Evolutionary conservation across 2,329 filamentous ascomycete species (phyloP).

Genomic region (Fusarium globosum): DNA sequence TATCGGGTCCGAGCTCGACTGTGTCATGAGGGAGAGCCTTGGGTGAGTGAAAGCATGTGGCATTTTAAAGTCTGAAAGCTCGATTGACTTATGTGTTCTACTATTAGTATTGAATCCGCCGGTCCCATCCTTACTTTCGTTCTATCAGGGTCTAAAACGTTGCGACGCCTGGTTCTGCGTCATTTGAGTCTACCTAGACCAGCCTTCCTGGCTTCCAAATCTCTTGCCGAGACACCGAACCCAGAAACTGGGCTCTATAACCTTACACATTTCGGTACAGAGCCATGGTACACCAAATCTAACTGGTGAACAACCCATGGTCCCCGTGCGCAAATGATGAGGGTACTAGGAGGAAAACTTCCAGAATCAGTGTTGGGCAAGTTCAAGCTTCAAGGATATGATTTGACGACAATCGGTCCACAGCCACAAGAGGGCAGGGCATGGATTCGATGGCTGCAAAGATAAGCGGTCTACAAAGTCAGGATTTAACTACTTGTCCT

Average conservation of each 20-base stretch:
- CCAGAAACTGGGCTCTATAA: not conserved
- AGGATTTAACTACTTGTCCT: not conserved
- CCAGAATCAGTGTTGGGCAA: not conserved
- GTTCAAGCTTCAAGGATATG: not conserved
- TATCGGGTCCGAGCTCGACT: not conserved
- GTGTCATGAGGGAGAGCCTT: not conserved
- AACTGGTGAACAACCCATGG: not conserved
- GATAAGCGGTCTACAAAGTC: not conserved
- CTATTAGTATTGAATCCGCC: not conserved
- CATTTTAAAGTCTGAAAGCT: not conserved
- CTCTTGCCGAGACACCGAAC: not conserved
- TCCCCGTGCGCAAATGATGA: not conserved
- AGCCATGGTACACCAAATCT: not conserved
- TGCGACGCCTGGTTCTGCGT: not conserved
- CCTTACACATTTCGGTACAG: not conserved
- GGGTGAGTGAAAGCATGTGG: fast-evolving
- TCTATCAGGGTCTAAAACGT: fast-evolving
- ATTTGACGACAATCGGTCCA: no score
- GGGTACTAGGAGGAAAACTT: not conserved
- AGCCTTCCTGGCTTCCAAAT: not conserved
- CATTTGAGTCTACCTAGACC: not conserved
- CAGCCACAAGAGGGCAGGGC: not conserved
- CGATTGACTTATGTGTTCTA: fast-evolving
- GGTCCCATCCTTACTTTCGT: fast-evolving
- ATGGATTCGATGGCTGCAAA: not conserved